A percentile compares a stretch with the other conserved stretches of the same genome.
These are phyloP conservation scores for Onygenales sp. DNA, from an alignment of 2,329 filamentous ascomycete species.

Conservation along the genomic window DNA sequence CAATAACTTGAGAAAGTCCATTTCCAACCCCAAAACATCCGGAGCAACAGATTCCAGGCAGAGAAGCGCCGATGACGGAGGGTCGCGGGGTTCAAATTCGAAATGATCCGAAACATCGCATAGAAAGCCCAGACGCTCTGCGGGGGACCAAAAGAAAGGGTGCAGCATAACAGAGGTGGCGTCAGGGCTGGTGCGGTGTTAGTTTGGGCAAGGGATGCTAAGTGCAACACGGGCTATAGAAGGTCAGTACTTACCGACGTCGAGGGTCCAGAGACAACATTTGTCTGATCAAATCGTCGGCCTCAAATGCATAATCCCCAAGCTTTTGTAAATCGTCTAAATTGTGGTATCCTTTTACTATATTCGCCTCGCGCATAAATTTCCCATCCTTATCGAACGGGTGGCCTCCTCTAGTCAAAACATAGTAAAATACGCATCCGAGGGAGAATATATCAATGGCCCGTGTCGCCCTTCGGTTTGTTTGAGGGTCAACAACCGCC, in stretches of 20 bases:
- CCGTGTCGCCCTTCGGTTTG: conserved; percentile 74
- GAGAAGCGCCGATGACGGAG: conserved; percentile 58
- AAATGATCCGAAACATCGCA: conserved; percentile 96
- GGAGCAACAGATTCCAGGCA: conserved; percentile 45
- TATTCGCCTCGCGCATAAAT: conserved; percentile 95
- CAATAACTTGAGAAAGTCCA: conserved; percentile 69
- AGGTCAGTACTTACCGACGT: conserved; percentile 34
- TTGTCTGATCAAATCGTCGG: conserved; percentile 71
- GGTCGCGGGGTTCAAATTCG: conserved; percentile 81
- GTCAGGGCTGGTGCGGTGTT: conserved; percentile 44
- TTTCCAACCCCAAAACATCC: conserved; percentile 41
- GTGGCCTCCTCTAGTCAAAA: conserved; percentile 85
- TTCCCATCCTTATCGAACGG: conserved; percentile 91
- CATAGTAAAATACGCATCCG: conserved; percentile 96
- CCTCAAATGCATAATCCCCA: conserved; percentile 77
- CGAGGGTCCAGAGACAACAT: conserved; percentile 66
- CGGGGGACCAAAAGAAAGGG: conserved; percentile 91
- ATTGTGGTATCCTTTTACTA: conserved; percentile 77
- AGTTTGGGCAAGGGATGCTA: not conserved
- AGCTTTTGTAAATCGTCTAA: conserved; percentile 62
- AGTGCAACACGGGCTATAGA: not conserved
- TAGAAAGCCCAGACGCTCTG: conserved; percentile 84
- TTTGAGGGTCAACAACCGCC: conserved; percentile 45
- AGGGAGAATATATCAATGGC: conserved; percentile 97
- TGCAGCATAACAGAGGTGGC: conserved; percentile 77